phyloP scores from a whole-genome alignment of 257 asterid genomes.

The Rehmannia glutinosa region DNA sequence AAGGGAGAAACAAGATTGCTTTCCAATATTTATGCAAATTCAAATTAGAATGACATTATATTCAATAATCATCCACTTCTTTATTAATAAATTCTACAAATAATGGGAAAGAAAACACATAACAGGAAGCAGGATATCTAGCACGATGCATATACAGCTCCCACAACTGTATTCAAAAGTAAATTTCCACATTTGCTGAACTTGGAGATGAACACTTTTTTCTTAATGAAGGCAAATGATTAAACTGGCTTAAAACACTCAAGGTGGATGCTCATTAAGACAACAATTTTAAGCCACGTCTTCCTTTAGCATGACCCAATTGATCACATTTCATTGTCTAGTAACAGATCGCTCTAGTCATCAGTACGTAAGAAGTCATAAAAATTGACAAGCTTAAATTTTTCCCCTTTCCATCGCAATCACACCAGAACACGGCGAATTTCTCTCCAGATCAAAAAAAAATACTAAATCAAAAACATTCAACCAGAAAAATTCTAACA shows the following conservation, averaged over 20 bases:
- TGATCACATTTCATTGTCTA: conserved; percentile 4
- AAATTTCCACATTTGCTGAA: neutral
- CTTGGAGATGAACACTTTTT: neutral
- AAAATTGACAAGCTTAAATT: neutral
- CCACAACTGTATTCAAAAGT: neutral
- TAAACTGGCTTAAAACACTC: neutral
- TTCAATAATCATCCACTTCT: neutral
- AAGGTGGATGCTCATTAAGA: neutral
- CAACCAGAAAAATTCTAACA: neutral
- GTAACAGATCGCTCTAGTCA: conserved; percentile 17
- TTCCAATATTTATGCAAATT: neutral
- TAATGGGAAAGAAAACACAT: neutral
- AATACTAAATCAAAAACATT: conserved; percentile 9
- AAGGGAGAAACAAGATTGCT: neutral
- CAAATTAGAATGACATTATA: neutral
- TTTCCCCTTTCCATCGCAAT: neutral
- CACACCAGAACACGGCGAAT: neutral
- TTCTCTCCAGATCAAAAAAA: neutral
- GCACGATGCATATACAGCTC: neutral
- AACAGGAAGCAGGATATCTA: neutral
- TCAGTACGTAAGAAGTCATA: neutral
- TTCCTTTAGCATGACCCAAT: neutral
- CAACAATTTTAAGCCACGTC: neutral
- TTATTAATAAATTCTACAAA: neutral
- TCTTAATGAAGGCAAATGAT: neutral